Evolutionary conservation across 805 yeast genomes (phyloP), one percentile per base, ranked within the genome.

Genomic region (Candida vaughaniae): DNA sequence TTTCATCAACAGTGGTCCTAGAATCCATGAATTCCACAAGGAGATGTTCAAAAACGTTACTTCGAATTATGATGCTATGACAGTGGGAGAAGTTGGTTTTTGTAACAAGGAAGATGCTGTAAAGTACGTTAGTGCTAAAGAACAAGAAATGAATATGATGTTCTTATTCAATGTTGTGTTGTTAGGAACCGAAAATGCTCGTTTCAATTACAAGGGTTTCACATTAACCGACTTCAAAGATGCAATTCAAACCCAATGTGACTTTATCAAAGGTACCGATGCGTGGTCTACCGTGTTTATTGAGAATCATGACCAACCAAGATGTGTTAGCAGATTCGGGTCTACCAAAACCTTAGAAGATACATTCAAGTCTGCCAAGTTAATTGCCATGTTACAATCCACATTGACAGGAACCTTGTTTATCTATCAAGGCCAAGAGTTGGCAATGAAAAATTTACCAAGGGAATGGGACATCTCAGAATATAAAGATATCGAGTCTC

Each of bases 341-440:
- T 60, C 62, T 53, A 70, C 64, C 7, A 19, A 26, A 4, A 45
- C 51, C 20, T 35, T 38, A 30, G 52, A 58, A 31, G 53, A 40
- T 43, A 54, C 69, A 27, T 59, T 49, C 35, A 50, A 56, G 35
- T 64, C 76, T 19, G 76, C 77, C 19, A 77, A 77, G 56, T 54
- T 75, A 51, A 51, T 77, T 43, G 64, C 78, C 12, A 43, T 70
- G 31, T 53, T 77, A 50, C 67, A 70, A 43, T 38, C 64, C 9
- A 49, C 78, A 10, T 62, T 75, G 45, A 69, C 77, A 19, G 82
- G 83, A 33, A 75, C 82, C 10, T 54, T 75, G 36, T 78, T 64
- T 56, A 57, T 78, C 26, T 78, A 76, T 56, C 82, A 78, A 55
- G 83, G 82, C 35, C 83, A 78, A 53, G 83, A 78, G 48, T 59